Conservation (phyloP, 169 alveolate genomes). For the Cryptosporidium meleagridis region DNA sequence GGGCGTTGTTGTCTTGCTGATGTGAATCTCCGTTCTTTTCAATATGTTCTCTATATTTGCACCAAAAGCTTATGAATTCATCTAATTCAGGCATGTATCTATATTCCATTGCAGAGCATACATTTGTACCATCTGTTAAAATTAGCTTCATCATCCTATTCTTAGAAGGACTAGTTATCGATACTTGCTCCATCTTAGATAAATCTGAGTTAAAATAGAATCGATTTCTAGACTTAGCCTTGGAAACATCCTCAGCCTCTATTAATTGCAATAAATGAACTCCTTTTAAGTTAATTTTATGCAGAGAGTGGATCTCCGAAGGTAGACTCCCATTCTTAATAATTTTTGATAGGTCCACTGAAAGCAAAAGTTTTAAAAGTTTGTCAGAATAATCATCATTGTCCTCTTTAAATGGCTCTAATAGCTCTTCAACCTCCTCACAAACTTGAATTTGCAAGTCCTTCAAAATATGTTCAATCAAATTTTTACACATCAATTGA, state of each 20-base stretch:
- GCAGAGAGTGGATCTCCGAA: conserved; percentile 14
- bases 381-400: conserved; percentile 7
- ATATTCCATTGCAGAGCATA: conserved; percentile 51
- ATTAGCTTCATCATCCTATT: conserved; percentile 58
- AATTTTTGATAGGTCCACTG: conserved; percentile 7
- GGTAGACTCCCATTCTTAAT: conserved; percentile 63
- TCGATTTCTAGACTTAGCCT: conserved; percentile 4
- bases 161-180: background rate
- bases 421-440: background rate
- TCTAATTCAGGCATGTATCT: conserved; percentile 43
- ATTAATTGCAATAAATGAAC: conserved; percentile 46
- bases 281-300: conserved; percentile 30
- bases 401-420: conserved; percentile 2
- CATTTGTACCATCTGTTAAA: conserved; percentile 40
- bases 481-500: background rate
- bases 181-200: background rate
- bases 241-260: conserved; percentile 63
- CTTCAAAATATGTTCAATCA: conserved; percentile 3
- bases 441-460: conserved; percentile 18
- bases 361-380: conserved; percentile 23
- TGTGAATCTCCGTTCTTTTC: background rate
- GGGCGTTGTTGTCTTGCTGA: background rate
- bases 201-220: conserved; percentile 20
- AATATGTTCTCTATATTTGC: background rate
- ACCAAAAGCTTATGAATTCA: conserved; percentile 28